A percentile compares a stretch with the other conserved stretches of the same genome.
These are phyloP conservation scores for Candida verbasci DNA, from an alignment of 805 yeast species.

Conservation along the genomic window DNA sequence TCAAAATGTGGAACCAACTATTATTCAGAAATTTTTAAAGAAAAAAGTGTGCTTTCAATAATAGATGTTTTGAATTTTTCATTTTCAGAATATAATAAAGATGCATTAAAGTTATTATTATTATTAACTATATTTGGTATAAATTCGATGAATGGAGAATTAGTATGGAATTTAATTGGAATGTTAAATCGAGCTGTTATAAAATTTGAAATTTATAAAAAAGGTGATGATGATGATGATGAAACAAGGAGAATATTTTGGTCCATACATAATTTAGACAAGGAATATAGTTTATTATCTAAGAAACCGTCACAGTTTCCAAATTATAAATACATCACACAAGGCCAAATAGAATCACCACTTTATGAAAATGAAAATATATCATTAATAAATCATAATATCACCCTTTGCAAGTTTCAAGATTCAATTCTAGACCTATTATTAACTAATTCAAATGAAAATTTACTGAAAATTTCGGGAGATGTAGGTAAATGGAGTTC, in stretches of 20 bases:
- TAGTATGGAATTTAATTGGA: constrained; percentile 33
- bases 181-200: constrained; percentile 26
- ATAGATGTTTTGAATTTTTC: constrained; percentile 30
- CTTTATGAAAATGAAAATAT: constrained; percentile 20
- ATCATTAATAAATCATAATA: constrained; percentile 9
- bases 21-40: constrained; percentile 28
- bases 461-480: constrained; percentile 19
- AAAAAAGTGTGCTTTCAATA: constrained; percentile 24
- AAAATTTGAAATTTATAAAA: constrained; percentile 17
- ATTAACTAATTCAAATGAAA: constrained; percentile 1
- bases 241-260: constrained; percentile 24
- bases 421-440: constrained; percentile 17
- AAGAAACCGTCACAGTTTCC: constrained; percentile 35
- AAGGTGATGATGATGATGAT: constrained; percentile 3
- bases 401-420: constrained; percentile 19
- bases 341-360: constrained; percentile 11
- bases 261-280: constrained; percentile 36
- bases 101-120: constrained; percentile 26
- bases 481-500: constrained; percentile 37
- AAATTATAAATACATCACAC: constrained; percentile 15
- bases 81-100: constrained; percentile 15
- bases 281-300: constrained; percentile 31
- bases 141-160: constrained; percentile 21
- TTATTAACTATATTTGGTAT: constrained; percentile 29
- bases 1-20: constrained; percentile 16